Evolutionary conservation across 1,139 yeast species (phyloP), one percentile per base, ranked within the genome.

Genomic region (Taphrina wiesneri): DNA sequence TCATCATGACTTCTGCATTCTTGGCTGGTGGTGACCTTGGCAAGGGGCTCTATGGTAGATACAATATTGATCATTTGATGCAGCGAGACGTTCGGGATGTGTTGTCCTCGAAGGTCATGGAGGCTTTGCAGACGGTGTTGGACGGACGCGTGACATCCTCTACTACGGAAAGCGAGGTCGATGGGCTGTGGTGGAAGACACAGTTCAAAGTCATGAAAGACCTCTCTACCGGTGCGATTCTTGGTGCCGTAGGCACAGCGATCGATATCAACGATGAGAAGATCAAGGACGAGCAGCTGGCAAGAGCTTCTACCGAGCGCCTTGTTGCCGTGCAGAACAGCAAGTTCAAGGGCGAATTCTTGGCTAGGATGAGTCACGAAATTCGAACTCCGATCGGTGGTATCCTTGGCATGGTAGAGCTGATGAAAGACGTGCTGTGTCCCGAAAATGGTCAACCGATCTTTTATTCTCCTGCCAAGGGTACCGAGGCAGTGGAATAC

Each of bases 291-390:
- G 72, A 73, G 57, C 73, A 90, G 75, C 78, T 90, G 65, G 95
- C 89, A 74, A 89, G 88, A 2, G 91, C 93, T 7, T 90, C 90
- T 72, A 85, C 66, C 21, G 66, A 62, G 3, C 53, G 66, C 9
- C 54, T 88, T 54, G 90, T 88, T 73, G 96, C 96, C 0, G 96
- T 90, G 77, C 83, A 89, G 52, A 96, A 96, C 0, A 89, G 88
- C 76, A 96, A 89, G 73, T 93, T 96, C 32, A 90, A 90, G 74
- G 88, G 96, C 0, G 93, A 90, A 15, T 91, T 91, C 75, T 86
- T 91, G 73, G 96, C 97, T 9, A 90, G 91, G 74, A 91, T 90
- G 68, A 89, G 96, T 0, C 97, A 91, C 74, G 97, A 91, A 76
- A 82, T 91, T 73, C 82, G 97, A 71, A 91, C 97, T 0, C 97